These are phyloP conservation scores for Flammula alnicola DNA, from an alignment of 1,284 basidiomycete genomes.

Conservation along the genomic window DNA sequence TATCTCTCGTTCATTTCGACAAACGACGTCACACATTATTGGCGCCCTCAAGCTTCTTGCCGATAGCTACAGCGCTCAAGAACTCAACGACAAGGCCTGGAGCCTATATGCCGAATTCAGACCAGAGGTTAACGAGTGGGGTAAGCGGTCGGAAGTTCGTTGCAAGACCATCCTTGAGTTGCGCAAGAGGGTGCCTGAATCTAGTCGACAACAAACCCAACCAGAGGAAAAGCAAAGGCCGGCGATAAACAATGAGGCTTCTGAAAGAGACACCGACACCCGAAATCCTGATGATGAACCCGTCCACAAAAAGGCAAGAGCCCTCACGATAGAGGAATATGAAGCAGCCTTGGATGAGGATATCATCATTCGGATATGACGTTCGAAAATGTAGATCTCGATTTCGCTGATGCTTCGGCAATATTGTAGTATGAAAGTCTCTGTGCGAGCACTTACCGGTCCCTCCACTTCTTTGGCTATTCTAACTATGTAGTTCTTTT, in stretches of 20 bases:
- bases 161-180: slow-evolving; percentile 66
- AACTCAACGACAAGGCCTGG: slow-evolving; percentile 75
- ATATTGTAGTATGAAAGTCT: no score
- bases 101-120: slow-evolving; percentile 79
- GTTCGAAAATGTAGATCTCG: slow-evolving; percentile 48
- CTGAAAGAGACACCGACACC: slow-evolving; percentile 1
- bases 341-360: slow-evolving; percentile 56
- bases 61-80: slow-evolving; percentile 63
- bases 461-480: no score
- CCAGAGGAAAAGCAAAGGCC: slow-evolving; percentile 14
- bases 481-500: no score
- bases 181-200: slow-evolving; percentile 37
- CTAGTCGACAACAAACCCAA: not conserved
- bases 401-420: slow-evolving; percentile 25
- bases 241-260: slow-evolving; percentile 25
- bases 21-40: slow-evolving; percentile 74
- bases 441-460: no score
- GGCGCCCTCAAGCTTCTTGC: slow-evolving; percentile 85
- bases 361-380: no score
- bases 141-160: slow-evolving; percentile 67
- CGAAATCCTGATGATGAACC: slow-evolving; percentile 28
- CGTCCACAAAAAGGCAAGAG: slow-evolving; percentile 44
- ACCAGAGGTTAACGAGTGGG: slow-evolving; percentile 76
- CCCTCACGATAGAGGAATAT: slow-evolving; percentile 51
- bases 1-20: slow-evolving; percentile 79